These are phyloP conservation scores for Cordyceps fumosorosea DNA, from an alignment of 2,329 filamentous ascomycete genomes.

Conservation along the genomic window DNA sequence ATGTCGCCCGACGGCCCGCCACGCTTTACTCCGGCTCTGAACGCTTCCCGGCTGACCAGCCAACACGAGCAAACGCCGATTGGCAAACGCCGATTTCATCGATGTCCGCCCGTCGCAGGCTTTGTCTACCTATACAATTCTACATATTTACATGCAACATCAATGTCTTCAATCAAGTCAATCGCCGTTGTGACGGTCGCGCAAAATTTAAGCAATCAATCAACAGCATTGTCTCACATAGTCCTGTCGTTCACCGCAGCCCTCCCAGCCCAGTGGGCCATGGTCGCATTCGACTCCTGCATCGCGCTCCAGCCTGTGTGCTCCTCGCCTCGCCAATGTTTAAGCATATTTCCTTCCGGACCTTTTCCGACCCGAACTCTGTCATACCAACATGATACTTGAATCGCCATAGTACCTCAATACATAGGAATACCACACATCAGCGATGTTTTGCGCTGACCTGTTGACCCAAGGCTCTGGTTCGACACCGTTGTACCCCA, in stretches of 20 bases:
- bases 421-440: background rate
- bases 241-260: background rate
- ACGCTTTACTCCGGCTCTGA: background rate
- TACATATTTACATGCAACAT: background rate
- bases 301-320: background rate
- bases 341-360: background rate
- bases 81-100: background rate
- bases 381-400: background rate
- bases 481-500: background rate
- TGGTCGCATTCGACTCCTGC: background rate
- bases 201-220: no score
- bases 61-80: background rate
- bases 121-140: background rate
- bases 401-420: background rate
- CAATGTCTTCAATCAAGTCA: background rate
- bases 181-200: no score
- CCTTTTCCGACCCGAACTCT: background rate
- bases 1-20: constrained; percentile 10
- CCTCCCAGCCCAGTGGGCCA: background rate
- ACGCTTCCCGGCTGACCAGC: background rate
- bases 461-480: background rate
- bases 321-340: background rate
- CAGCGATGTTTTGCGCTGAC: no score
- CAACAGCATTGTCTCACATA: no score
- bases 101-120: background rate